Base-by-base conservation (phyloP, 208 protist species). In the Trypanosoma melophagium region DNA sequence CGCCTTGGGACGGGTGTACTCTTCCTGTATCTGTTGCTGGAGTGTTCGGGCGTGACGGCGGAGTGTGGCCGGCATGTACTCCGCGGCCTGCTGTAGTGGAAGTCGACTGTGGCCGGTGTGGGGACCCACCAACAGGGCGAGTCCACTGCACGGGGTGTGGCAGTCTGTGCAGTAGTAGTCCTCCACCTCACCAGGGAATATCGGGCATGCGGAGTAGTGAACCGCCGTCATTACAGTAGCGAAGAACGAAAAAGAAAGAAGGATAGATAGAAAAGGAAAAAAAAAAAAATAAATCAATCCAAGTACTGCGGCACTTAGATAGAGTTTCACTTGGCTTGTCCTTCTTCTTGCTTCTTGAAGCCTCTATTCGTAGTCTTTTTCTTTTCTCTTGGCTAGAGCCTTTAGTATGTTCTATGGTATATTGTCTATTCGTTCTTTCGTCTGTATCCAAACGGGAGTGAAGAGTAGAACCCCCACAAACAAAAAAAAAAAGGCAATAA, bases 101-200 rank as follows among this genome's bases (percentile, higher is more conserved):
- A 90, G 72, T 44, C 83, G 75, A 65, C 74, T 74, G 77, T 95
- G 89, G 25, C 60, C 75, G 0, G 81, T 85, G 71, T 95, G 89
- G 10, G 79, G 71, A n/a, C 89, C 89, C 9, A 86, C 84, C 19
- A 93, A 65, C 7, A 93, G 65, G 9, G 74, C 58, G 28, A 85
- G 64, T 16, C 63, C 74, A 50, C 79, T 90, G 61, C 84, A 87
- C 0, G 74, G 69, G 12, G 54, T 60, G 22, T 88, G 78, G 60
- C 89, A 95, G 50, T 56, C 56, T 24, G 76, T 66, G 61, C 89
- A 95, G 69, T 88, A 95, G 69, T 86, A 83, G 21, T 77, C 68
- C 50, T 66, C 50, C 63, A 60, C 64, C 57, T 68, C 81, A 60
- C 54, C 60, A 9, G 70, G 77, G 21, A 80, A 73, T n/a, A 62